Evolutionary conservation across 306 rosid genomes (phyloP), one percentile per base, ranked within the genome.

Genomic region (Casuarina glauca): DNA sequence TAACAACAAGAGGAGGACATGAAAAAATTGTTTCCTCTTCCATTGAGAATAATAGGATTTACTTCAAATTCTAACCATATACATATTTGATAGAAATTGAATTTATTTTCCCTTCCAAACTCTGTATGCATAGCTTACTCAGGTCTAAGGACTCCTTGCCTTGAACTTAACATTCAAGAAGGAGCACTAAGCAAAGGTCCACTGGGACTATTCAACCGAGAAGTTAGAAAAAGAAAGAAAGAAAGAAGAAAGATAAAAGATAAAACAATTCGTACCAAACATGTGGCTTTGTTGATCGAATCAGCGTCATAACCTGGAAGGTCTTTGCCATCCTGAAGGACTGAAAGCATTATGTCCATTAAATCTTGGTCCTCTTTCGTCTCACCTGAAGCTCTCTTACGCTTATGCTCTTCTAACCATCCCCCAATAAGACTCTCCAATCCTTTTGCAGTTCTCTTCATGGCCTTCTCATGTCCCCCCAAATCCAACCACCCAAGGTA

Each of bases 321-420:
- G n/a, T 72, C 77, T 2, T 42, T 63, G 3, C 64, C 66, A 0
- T 79, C 42, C 32, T 1, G 32, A 49, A 78, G 72, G 1, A 63
- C 54, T 0, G 72, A 42, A 45, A 85, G 17, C 82, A 88, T 53
- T 0, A 79, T 78, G 51, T 84, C 84, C 53, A 91, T 84, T 73
- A 89, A 86, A 45, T 91, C 93, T 10, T 68, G 79, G 3, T 81
- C 67, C 9, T 19, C 20, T 36, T 48, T 20, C 13, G 1, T 42
- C 44, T 50, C 69, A 50, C 50, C 63, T 3, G n/a, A 9, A 15
- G 55, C 38, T 63, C 71, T 71, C 9, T 57, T 75, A 5, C 8
- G 38, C 60, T 86, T 82, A 68, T 88, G 91, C 73, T 91, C 91
- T 53, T 84, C 86, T 8, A 87, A 64, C 91, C 88, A 90, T 5